A percentile compares a stretch with the other conserved stretches of the same genome.
Evolutionary conservation across 768 basidiomycete species (phyloP).

Genomic region (Gymnopilus dilepis): DNA sequence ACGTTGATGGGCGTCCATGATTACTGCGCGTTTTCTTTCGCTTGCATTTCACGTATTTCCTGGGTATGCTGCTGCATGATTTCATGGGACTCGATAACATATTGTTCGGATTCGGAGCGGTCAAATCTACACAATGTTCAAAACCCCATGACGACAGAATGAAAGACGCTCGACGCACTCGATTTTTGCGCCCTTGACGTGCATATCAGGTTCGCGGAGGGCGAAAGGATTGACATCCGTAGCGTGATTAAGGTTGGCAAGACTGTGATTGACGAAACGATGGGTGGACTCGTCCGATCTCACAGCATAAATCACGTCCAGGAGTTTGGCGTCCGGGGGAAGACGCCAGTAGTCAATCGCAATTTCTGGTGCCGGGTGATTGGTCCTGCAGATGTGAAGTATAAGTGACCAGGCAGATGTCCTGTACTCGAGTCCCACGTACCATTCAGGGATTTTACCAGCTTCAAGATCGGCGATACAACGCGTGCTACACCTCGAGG

Average conservation of each 20-base stretch:
- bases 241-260: slow-evolving; percentile 80
- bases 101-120: slow-evolving; percentile 67
- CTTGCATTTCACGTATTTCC: slow-evolving; percentile 6
- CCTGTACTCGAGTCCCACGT: slow-evolving; percentile 18
- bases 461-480: slow-evolving; percentile 85
- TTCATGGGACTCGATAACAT: slow-evolving; percentile 64
- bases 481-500: slow-evolving; percentile 57
- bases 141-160: slow-evolving; percentile 1
- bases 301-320: slow-evolving; percentile 91
- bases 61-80: slow-evolving; percentile 45
- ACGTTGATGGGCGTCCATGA: neutral
- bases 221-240: slow-evolving; percentile 92
- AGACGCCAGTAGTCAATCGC: slow-evolving; percentile 97
- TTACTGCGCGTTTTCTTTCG: slow-evolving; percentile 16
- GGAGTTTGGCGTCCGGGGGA: slow-evolving; percentile 68
- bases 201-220: slow-evolving; percentile 87
- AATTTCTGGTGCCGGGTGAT: slow-evolving; percentile 81
- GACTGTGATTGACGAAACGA: slow-evolving; percentile 93
- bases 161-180: slow-evolving; percentile 54
- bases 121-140: slow-evolving; percentile 56
- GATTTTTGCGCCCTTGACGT: slow-evolving; percentile 74
- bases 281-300: slow-evolving; percentile 94
- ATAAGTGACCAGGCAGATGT: slow-evolving; percentile 2
- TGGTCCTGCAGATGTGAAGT: slow-evolving; percentile 47
- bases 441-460: slow-evolving; percentile 85